These are phyloP conservation scores for Gossypium rotundifolium DNA, from an alignment of 345 rosid species.

Conservation along the genomic window DNA sequence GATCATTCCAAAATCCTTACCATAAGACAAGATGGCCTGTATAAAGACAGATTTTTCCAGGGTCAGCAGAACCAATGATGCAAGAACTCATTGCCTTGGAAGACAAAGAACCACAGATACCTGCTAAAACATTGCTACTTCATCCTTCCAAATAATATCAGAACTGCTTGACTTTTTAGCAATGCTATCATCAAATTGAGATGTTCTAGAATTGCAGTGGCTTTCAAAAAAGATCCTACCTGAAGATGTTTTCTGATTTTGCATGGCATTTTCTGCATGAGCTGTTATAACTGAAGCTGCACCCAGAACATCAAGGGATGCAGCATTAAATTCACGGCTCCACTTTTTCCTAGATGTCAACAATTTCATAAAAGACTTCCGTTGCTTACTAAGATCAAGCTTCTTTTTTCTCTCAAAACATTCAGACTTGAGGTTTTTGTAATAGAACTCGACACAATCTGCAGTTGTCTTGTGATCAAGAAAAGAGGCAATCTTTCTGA, in stretches of 20 bases:
- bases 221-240: constrained; percentile 42
- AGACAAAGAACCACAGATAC: constrained; percentile 69
- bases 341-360: constrained; percentile 61
- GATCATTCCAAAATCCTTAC: constrained; percentile 80
- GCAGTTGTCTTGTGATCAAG: constrained; percentile 90
- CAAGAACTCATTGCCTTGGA: constrained; percentile 89
- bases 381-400: constrained; percentile 43
- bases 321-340: constrained; percentile 62
- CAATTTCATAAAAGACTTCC: constrained; percentile 51
- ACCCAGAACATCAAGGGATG: constrained; percentile 73
- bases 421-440: constrained; percentile 96
- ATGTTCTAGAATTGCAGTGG: constrained; percentile 33
- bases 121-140: constrained; percentile 82
- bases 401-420: constrained; percentile 77
- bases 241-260: constrained; percentile 32
- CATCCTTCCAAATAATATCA: constrained; percentile 44
- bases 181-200: constrained; percentile 37
- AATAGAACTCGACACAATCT: constrained; percentile 92
- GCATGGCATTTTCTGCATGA: constrained; percentile 39
- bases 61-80: constrained; percentile 56
- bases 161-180: constrained; percentile 43
- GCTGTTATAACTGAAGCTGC: constrained; percentile 74
- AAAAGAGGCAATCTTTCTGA: constrained; percentile 73
- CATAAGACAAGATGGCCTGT: constrained; percentile 62
- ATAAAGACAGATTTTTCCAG: constrained; percentile 63